A percentile compares a stretch with the other conserved stretches of the same genome.
Conservation (phyloP, 2,329 filamentous ascomycete species). For the Rhytidhysteron rufulum region DNA sequence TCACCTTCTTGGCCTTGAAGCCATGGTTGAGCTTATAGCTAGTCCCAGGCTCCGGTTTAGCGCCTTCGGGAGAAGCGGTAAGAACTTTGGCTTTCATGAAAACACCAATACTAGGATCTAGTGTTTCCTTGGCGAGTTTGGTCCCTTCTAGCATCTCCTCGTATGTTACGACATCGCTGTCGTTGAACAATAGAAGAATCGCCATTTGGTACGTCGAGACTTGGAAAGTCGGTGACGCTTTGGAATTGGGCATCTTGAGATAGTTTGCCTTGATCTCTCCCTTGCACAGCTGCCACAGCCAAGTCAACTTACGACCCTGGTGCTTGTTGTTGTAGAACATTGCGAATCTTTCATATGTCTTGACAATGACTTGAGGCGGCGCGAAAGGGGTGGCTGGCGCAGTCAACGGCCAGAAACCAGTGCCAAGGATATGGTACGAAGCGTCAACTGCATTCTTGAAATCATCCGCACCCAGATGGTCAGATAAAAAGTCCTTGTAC, state of each 20-base stretch:
- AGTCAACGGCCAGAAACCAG: slow-evolving; percentile 93
- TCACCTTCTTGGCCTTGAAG: slow-evolving; percentile 98
- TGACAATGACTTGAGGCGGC: slow-evolving; percentile 77
- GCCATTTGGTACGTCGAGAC: slow-evolving; percentile 99
- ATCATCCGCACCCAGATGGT: slow-evolving; percentile 61
- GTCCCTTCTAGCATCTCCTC: slow-evolving; percentile 83
- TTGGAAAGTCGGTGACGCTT: slow-evolving; percentile 93
- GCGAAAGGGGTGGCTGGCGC: slow-evolving; percentile 85
- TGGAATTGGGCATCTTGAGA: slow-evolving; percentile 61
- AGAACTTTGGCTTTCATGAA: slow-evolving; percentile 93
- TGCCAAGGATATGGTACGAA: slow-evolving; percentile 88
- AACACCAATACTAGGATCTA: slow-evolving; percentile 82
- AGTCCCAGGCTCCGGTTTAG: slow-evolving; percentile 74
- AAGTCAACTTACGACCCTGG: slow-evolving; percentile 91
- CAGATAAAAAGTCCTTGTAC: slow-evolving; percentile 74
- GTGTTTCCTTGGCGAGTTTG: slow-evolving; percentile 71
- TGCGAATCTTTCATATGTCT: slow-evolving; percentile 84
- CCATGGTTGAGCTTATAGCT: slow-evolving; percentile 84
- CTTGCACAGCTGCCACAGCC: slow-evolving; percentile 98
- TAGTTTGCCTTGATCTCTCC: slow-evolving; percentile 94
- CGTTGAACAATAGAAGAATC: slow-evolving; percentile 90
- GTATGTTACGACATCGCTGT: slow-evolving; percentile 78
- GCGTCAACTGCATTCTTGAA: slow-evolving; percentile 74
- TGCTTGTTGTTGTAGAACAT: slow-evolving; percentile 96
- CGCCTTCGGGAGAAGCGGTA: slow-evolving; percentile 64